Evolutionary conservation across 2,329 filamentous ascomycete species (phyloP), one percentile per base, ranked within the genome.

Genomic region (Botrytis byssoidea): DNA sequence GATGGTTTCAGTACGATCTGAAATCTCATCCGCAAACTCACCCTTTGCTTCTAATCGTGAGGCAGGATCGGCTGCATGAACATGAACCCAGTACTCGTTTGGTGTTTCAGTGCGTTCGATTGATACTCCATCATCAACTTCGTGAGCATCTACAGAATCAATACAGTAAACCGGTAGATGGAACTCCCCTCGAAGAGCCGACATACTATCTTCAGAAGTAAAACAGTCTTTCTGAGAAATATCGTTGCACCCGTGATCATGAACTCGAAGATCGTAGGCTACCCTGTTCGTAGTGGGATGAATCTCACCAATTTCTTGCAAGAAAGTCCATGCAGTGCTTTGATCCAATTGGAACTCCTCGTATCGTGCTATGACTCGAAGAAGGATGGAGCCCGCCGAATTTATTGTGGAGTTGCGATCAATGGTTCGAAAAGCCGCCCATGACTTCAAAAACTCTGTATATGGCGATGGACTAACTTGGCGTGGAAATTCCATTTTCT

Each of bases 81-180:
- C 83, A 79, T 94, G 92, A 44, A 95, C 84, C 93, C 93, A 96
- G 78, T 88, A 89, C 76, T 92, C 85, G 69, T 85, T 80, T 32
- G 85, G 75, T 76, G 76, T 29, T 81, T 84, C 82, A 1, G 90
- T 87, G 64, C 82, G 81, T 79, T 94, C 90, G 12, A 96, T 79
- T 0, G 93, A 95, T 14, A 97, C 83, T 1, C 91, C 93, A 79
- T 97, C 93, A 77, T 97, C 93, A 74, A 96, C 92, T 77, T 95
- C 90, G 42, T 87, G 84, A 0, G 93, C 92, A 51, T 82, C 83
- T 32, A 86, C 85, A 42, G 88, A 86, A 79, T 97, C 93, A 74
- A 97, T 92, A 77, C 92, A 94, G 80, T 90, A 95, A 1, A 92
- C 87, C 0, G 86, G 87, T 35, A 88, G 79, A n/a, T 85, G 78